Evolutionary conservation across 108 stramenopile genomes (phyloP), one percentile per base, ranked within the genome.

Genomic region (Nitzschia palea): DNA sequence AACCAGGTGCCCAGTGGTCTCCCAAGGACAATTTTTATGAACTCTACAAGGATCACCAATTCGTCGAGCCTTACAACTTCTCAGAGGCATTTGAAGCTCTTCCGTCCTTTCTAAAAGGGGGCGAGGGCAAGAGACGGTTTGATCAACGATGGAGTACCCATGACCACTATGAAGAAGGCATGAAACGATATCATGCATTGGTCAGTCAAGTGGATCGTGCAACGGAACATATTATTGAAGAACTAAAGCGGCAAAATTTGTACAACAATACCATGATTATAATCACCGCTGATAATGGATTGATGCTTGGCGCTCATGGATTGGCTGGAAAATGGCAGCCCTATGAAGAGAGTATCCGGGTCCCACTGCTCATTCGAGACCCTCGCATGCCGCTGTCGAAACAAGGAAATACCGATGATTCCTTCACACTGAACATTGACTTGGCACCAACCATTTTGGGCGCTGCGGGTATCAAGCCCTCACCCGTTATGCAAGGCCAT

Each of bases 241-340:
- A 76, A 43, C 62, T 89, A 26, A 67, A 80, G 31, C 29, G 37
- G n/a, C 74, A 82, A 62, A 79, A 76, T 2, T 25, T 73, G 15
- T 68, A 74, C 43, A 60, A 89, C 48, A 78, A 86, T 30, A 89
- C 88, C 9, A 30, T 89, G 18, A 80, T 86, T 36, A 89, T 89
- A 14, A 83, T 89, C 34, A 89, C 88, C 22, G 81, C 88, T 1
- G 88, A 88, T 62, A 88, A 85, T 73, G 83, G 76, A 20, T 18
- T 52, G 18, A 78, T 85, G 59, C 81, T 80, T 47, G 82, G 77
- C 4, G 23, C 31, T 18, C 87, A 89, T 55, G 88, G 88, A 17
- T 56, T 89, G 40, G 88, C 85, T 40, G 88, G 79, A 10, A 89
- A 89, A 57, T 89, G 88, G 88, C 84, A 84, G 70, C 76, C 88